Base-by-base conservation (phyloP, 2,329 filamentous ascomycete species). In the Beauveria sp. region DNA sequence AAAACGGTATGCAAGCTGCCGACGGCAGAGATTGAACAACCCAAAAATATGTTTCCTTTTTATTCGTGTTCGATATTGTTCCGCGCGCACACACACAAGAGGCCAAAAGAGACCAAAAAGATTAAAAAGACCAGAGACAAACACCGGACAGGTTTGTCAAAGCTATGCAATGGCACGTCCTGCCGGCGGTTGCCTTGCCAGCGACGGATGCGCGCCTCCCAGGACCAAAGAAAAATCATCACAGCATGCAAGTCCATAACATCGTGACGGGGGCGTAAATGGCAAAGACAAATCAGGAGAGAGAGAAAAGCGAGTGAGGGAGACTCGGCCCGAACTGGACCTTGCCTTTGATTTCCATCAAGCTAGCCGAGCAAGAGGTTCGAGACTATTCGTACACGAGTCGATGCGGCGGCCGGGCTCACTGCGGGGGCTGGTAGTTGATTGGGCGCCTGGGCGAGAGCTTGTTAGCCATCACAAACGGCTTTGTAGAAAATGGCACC, bases 361-460 rank as follows among this genome's bases (percentile, higher is more conserved):
- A 51, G 52, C 53, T 31, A 38, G 38, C 52, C 60, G 43, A 38
- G 28, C 58, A 48, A 38, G 14, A 24, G 26, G 26, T 52, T 57
- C 61, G 50, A 58, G 50, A 50, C 51, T 49, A 49, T 57, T 60
- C 56, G 61, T 60, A 54, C 55, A 60, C 56, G 56, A 55, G 50
- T 52, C 26, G 43, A 59, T 43, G 51, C 24, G 26, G 49, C 18
- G 26, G 49, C 48, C 9, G 16, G 53, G 62, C 60, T 72, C 72
- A 81, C 74, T 82, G 79, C 60, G 89, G 88, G 64, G 89, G 84
- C 73, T 93, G 88, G 76, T 91, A 95, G 77, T 93, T 92, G 71
- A 95, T 87, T 60, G 90, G 89, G 68, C 90, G 88, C 79, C 90
- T 95, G 66, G 40, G 56, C 20, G 64, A 62, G 50, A 18, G 40